Conservation (phyloP, 2,329 filamentous ascomycete species). For the Orbilia ellipsospora region DNA sequence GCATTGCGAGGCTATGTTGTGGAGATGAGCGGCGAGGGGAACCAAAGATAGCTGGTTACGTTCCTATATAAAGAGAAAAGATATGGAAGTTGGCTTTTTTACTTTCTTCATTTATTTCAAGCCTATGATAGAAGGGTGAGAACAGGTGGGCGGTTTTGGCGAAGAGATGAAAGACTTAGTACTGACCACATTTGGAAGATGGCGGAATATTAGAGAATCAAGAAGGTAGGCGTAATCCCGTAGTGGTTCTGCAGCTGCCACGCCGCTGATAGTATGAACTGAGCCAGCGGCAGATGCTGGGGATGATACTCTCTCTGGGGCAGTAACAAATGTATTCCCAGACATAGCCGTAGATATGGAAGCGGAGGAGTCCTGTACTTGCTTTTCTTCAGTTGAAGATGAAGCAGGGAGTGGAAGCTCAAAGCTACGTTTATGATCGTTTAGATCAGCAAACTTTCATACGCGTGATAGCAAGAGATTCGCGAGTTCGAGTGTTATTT, state of each 20-base stretch:
- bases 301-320: slow-evolving; percentile 39
- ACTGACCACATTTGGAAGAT: slow-evolving; percentile 48
- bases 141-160: slow-evolving; percentile 60
- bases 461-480: background rate
- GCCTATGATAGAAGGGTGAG: slow-evolving; percentile 62
- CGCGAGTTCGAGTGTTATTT: background rate
- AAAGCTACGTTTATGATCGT: slow-evolving; percentile 21
- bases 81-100: slow-evolving; percentile 60
- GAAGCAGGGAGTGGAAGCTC: slow-evolving; percentile 38
- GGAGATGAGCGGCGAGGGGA: slow-evolving; percentile 79
- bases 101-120: slow-evolving; percentile 68
- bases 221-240: slow-evolving; percentile 51
- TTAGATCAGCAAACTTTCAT: slow-evolving; percentile 14
- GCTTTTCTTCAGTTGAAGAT: slow-evolving; percentile 28
- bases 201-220: slow-evolving; percentile 46
- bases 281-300: slow-evolving; percentile 42
- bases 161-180: background rate
- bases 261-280: slow-evolving; percentile 28
- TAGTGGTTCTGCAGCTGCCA: slow-evolving; percentile 31
- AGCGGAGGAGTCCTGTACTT: slow-evolving; percentile 29
- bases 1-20: slow-evolving; percentile 77
- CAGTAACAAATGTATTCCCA: slow-evolving; percentile 44
- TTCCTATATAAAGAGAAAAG: slow-evolving; percentile 69
- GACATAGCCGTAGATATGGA: slow-evolving; percentile 43
- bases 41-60: slow-evolving; percentile 76